Evolutionary conservation across 78 protist species (phyloP).

Genomic region (Protostelium mycophagum): DNA sequence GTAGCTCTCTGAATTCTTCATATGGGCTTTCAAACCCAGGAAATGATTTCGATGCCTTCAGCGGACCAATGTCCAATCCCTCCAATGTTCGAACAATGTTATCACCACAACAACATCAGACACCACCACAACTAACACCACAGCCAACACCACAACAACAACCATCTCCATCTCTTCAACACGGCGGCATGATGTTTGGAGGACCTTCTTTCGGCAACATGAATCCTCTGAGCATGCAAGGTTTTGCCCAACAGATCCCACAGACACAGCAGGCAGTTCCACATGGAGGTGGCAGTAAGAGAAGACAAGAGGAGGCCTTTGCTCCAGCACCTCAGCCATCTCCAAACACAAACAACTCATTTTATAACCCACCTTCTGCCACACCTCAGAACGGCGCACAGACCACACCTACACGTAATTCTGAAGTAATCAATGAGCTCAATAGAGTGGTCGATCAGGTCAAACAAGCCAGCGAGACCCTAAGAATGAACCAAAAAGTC

Average conservation of each 20-base stretch:
- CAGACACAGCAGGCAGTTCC: not conserved
- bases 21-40: not conserved
- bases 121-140: not conserved
- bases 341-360: not conserved
- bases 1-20: not conserved
- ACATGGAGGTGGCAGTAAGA: not conserved
- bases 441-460: not conserved
- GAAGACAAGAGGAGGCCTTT: not conserved
- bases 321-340: not conserved
- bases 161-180: too few relatives aligned
- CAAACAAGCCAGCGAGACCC: not conserved
- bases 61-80: not conserved
- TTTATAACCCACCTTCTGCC: not conserved
- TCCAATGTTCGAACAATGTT: too few relatives aligned
- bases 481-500: not conserved
- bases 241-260: not conserved
- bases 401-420: not conserved
- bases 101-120: not conserved
- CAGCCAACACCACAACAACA: not conserved
- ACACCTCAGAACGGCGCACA: not conserved
- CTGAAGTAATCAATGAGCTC: not conserved
- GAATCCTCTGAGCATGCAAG: not conserved
- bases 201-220: too few relatives aligned
- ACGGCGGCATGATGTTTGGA: too few relatives aligned
- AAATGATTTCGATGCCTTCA: not conserved